Conservation (phyloP, 495 filamentous ascomycete species). For the Jackrogersella minutella region DNA sequence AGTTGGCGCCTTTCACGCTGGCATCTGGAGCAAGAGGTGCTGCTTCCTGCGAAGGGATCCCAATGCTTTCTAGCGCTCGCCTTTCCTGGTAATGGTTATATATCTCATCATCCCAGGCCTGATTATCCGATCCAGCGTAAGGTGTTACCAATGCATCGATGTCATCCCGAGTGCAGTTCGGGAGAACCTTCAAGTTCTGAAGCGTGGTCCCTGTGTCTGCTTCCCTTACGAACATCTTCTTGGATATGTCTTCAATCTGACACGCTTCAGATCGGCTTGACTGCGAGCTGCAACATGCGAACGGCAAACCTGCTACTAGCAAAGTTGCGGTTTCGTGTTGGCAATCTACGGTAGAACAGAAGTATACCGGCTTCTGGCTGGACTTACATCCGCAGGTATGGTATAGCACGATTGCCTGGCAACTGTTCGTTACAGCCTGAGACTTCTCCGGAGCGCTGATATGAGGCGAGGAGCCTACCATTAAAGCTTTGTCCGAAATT, state of each 20-base stretch:
- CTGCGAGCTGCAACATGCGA: slow-evolving; percentile 20
- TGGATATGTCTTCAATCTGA: slow-evolving; percentile 6
- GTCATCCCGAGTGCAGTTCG: slow-evolving; percentile 4
- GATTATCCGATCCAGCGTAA: neutral
- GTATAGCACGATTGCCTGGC: slow-evolving; percentile 14
- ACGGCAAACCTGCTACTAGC: slow-evolving; percentile 21
- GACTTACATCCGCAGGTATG: slow-evolving; percentile 30
- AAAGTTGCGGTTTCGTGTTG: slow-evolving; percentile 1
- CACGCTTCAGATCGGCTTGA: slow-evolving; percentile 9
- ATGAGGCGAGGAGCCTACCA: neutral
- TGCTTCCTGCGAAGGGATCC: neutral
- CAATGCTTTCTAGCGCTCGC: neutral
- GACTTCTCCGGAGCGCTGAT: neutral
- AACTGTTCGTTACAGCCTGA: neutral
- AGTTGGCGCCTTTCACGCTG: neutral
- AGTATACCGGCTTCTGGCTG: neutral
- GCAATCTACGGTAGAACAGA: slow-evolving; percentile 4
- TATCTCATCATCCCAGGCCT: slow-evolving; percentile 7
- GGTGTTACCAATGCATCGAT: slow-evolving; percentile 4
- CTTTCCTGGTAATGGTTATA: slow-evolving; percentile 5
- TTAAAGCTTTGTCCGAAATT: neutral
- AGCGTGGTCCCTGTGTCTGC: slow-evolving; percentile 27
- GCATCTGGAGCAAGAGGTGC: no score
- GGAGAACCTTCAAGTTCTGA: slow-evolving; percentile 8
- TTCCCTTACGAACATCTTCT: slow-evolving; percentile 24